Evolutionary conservation across 805 yeast genomes (phyloP), one percentile per base, ranked within the genome.

Genomic region (Myxozyma neglecta): DNA sequence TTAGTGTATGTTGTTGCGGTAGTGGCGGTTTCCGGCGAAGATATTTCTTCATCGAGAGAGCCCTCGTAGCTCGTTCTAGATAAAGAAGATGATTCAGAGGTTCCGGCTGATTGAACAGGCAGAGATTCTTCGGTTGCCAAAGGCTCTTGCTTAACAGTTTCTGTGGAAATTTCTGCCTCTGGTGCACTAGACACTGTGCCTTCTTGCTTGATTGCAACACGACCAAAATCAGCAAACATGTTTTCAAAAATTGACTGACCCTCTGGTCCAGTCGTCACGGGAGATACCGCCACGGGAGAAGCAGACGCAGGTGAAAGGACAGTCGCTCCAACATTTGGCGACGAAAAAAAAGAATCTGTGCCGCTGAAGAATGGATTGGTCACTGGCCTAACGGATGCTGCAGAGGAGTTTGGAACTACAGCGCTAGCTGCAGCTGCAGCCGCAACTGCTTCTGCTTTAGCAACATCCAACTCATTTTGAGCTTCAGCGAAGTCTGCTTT

Each of bases 401-500:
- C 42, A 24, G 45, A 16, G 10, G 52, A 24, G 1, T 51, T 53
- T 11, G 53, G 43, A 6, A 45, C 42, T 1, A 51, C 44, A 10
- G 55, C 44, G 9, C 51, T 24, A 44, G 34, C 36, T 14, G 56
- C 53, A 18, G 56, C 52, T 14, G 53, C 42, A 65, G 65, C 61
- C 59, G 56, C 16, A 34, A 54, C 56, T 6, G 44, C 47, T 4
- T 47, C 63, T 6, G 61, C 64, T n/a, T 58, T 63, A 13, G 55
- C 66, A 18, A 45, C 49, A 43, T 53, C 64, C 34, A 61, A 65
- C 42, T 62, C 68, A 10, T 51, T 53, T 52, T 56, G 73, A 37
- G 66, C 59, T 35, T 65, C 34, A 35, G 58, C 71, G 39, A 80
- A 76, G 64, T 81, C 82, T 29, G 72, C 74, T 66, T 77, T 77